These are phyloP conservation scores for Globisporangium nagaii DNA, from an alignment of 352 stramenopile species.

Conservation along the genomic window DNA sequence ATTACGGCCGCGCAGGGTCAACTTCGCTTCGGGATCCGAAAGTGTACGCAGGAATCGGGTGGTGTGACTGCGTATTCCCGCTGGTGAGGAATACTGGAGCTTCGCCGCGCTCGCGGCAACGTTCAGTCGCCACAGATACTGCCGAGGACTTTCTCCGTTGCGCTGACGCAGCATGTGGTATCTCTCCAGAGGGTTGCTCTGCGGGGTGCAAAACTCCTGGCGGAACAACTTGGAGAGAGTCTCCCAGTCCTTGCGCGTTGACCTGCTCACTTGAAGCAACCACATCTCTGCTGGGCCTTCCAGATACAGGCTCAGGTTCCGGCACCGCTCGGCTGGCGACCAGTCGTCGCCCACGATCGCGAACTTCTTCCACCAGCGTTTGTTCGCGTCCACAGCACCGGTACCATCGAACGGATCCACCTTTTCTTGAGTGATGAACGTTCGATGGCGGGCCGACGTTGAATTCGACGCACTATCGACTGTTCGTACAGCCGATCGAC, in stretches of 20 bases:
- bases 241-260: not conserved
- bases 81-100: not conserved
- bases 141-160: not conserved
- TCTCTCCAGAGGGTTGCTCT: not conserved
- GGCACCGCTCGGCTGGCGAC: not conserved
- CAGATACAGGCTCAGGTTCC: not conserved
- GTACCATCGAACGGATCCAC: not conserved
- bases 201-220: not conserved
- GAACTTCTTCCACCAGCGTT: not conserved
- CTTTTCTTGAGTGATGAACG: not conserved
- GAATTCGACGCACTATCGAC: not conserved
- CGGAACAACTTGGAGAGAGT: not conserved
- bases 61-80: not conserved
- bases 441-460: not conserved
- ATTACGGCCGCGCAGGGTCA: not conserved
- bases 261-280: not conserved
- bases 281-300: not conserved
- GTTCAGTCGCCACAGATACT: conserved; percentile 1
- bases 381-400: not conserved
- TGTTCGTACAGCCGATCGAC: no score
- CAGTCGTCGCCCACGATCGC: not conserved
- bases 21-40: not conserved
- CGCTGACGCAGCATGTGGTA: not conserved
- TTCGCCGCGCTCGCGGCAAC: not conserved
- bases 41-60: not conserved